Conservation (phyloP, 352 stramenopile genomes). For the Peronospora belbahrii region DNA sequence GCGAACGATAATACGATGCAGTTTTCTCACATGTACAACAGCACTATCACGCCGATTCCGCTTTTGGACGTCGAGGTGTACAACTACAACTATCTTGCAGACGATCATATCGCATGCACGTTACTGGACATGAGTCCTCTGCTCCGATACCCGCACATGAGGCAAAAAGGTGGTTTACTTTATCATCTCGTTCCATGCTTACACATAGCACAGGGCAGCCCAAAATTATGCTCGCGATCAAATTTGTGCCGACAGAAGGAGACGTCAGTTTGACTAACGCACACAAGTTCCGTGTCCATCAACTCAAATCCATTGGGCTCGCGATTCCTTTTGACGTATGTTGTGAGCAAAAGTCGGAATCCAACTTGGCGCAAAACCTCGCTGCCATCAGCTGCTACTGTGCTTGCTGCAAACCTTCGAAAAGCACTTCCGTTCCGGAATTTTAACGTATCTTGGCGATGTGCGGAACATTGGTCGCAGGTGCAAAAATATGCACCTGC, state of each 20-base stretch:
- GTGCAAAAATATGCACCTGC: constrained; percentile 39
- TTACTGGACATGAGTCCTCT: constrained; percentile 79
- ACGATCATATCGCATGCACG: constrained; percentile 72
- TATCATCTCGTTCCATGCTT: constrained; percentile 56
- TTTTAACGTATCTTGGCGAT: constrained; percentile 73
- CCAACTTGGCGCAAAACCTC: constrained; percentile 47
- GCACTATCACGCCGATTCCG: constrained; percentile 77
- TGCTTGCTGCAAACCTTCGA: constrained; percentile 37
- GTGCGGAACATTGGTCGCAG: too few species aligned
- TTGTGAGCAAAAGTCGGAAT: constrained; percentile 47
- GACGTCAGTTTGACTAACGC: constrained; percentile 52
- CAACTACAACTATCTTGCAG: constrained; percentile 76
- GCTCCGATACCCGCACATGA: constrained; percentile 63
- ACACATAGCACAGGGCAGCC: constrained; percentile 42
- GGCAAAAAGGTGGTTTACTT: constrained; percentile 72
- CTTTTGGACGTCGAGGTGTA: constrained; percentile 81
- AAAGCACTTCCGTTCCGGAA: constrained; percentile 71
- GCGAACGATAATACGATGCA: constrained; percentile 75
- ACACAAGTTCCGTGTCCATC: constrained; percentile 83
- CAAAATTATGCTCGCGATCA: constrained; percentile 64
- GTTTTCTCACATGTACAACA: constrained; percentile 87
- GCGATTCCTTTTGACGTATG: constrained; percentile 66
- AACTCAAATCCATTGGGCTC: constrained; percentile 78
- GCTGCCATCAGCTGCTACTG: constrained; percentile 7
- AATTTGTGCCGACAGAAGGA: constrained; percentile 63